phyloP scores from a whole-genome alignment of 805 yeast genomes.

The Isabelozyma rhagii region DNA sequence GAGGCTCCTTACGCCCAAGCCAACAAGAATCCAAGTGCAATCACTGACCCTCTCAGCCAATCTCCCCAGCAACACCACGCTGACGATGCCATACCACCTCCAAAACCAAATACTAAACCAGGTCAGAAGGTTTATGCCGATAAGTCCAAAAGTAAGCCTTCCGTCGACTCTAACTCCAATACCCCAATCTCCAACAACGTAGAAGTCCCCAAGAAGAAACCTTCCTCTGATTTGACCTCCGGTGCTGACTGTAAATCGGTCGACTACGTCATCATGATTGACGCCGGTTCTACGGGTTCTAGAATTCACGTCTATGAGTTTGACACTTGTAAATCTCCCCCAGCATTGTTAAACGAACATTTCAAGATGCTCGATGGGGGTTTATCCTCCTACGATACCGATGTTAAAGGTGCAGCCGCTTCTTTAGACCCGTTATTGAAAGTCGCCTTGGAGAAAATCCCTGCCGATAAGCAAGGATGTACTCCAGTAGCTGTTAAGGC shows the following conservation, averaged over 20 bases:
- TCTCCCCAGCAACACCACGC: constrained; percentile 6
- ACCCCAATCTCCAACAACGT: constrained; percentile 3
- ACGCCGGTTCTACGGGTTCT: constrained; percentile 97
- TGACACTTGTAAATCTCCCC: constrained; percentile 82
- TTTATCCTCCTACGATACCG: constrained; percentile 77
- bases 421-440: constrained; percentile 82
- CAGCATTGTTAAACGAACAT: constrained; percentile 71
- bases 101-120: constrained; percentile 9
- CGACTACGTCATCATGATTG: constrained; percentile 88
- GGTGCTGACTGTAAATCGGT: constrained; percentile 27
- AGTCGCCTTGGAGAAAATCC: constrained; percentile 73
- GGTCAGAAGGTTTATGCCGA: neutral
- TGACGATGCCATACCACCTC: constrained; percentile 6
- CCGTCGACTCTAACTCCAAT: constrained; percentile 1
- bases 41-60: constrained; percentile 2
- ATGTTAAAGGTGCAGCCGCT: constrained; percentile 81
- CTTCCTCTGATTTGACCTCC: neutral
- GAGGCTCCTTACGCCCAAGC: constrained; percentile 31
- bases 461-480: constrained; percentile 67
- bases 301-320: constrained; percentile 93
- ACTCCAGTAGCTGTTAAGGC: constrained; percentile 97
- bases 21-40: constrained; percentile 3
- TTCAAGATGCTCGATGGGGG: constrained; percentile 94
- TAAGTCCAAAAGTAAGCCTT: neutral
- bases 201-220: neutral